Evolutionary conservation across 352 stramenopile species (phyloP), one percentile per base, ranked within the genome.

Genomic region (Globisporangium takayamanum): DNA sequence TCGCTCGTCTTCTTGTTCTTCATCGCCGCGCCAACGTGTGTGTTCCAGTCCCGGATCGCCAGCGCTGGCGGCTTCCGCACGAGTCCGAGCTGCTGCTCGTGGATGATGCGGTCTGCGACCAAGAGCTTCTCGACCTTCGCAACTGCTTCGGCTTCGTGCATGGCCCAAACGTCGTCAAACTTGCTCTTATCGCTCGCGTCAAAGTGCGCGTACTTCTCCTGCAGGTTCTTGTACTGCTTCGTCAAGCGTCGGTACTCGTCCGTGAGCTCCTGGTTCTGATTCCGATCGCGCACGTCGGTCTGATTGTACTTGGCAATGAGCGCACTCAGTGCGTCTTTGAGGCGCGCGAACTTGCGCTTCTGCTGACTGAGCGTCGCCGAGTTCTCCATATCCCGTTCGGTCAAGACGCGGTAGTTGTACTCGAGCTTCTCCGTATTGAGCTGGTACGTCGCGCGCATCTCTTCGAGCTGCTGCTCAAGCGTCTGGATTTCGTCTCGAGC

Each of bases 371-470:
- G 62, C 11, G 88, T 97, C 20, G 84, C 88, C 37, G 84, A 97
- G 72, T 98, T 98, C 54, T 98, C 94, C 81, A 96, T 96, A 60
- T 98, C 93, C 16, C 91, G 76, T 59, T 98, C 93, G 0, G 88
- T 98, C 11, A 98, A 77, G 8, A 98, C 91, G 26, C 92, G 79
- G 70, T 97, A 98, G 63, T 98, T 98, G 73, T 98, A 98, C 72
- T 98, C 94, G 52, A 98, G 82, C 64, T 98, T 98, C 60, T 98
- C 94, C 10, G 92, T 98, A 63, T 98, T 98, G 58, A 98, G 85
- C 63, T 97, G 88, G 66, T 98, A 98, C 30, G 91, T 98, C 1
- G 92, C 88, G 20, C 91, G 81, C 88, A 98, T 98, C 50, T 98
- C 91, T 67, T 98, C 92, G 25, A 98, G 82, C 68, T 98, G 93